Evolutionary conservation across 1,284 basidiomycete genomes (phyloP), one percentile per base, ranked within the genome.

Genomic region (Cutaneotrichosporon spelunceum): DNA sequence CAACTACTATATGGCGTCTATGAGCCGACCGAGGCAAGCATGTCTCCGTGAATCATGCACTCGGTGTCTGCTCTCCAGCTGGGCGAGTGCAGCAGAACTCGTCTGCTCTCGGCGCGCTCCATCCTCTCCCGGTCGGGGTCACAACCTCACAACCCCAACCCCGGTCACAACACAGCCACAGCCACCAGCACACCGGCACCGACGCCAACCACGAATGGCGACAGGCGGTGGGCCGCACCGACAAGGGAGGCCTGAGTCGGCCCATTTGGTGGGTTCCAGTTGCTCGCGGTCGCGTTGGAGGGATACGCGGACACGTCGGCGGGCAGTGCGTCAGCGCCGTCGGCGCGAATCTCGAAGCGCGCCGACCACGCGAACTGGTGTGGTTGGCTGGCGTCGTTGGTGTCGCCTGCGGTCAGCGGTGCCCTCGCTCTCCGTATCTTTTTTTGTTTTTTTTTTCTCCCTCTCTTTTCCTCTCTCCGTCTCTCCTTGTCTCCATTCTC

Each of bases 281-380:
- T 23, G 34, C 52, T 53, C 23, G 6, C 14, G 3, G 52, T 53
- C 34, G 52, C 52, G 16, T 53, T 36, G 5, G 52, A 21, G 4
- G 52, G 52, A 16, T 53, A 53, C 11, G 34, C 34, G 6, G 52
- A 53, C 34, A 53, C 52, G 19, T 34, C 33, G 4, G 52, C 33
- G 9, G 52, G 52, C 6, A 53, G 34, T 2, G 33, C 26, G 52
- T 53, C 52, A 11, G 14, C 23, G 7, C 52, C 34, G 33, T 53
- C 52, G 13, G 52, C 23, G 16, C 34, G 33, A 16, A 53, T 39
- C 33, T 53, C 52, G 24, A 53, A 53, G n/a, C 21, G 21, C 3
- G 4, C 52, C 3, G 52, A 53, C 52, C 52, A 53, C 21, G 14
- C 16, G 4, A 53, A 36, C 23, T 53, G 33, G 16, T 39, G 34